Evolutionary conservation across 2,329 filamentous ascomycete species (phyloP), one percentile per base, ranked within the genome.

Genomic region (Nemania serpens): DNA sequence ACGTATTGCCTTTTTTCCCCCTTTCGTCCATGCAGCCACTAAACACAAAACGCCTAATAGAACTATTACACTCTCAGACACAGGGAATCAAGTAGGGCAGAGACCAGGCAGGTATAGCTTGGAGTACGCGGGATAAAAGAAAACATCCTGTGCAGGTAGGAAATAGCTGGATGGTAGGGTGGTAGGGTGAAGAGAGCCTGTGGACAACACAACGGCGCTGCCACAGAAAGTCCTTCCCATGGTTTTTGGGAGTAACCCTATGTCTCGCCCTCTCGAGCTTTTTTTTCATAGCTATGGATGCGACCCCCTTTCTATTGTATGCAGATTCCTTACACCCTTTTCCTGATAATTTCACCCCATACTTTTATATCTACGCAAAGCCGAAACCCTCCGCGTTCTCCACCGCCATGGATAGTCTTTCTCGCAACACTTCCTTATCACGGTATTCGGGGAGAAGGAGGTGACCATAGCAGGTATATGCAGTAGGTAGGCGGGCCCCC

Each of bases 381-480:
- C 94, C 95, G 78, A 98, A 98, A 0, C 95, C 94, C 71, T 90
- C 88, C 7, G 90, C 87, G 75, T 97, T 95, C 76, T 94, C 87
- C 71, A 99, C 80, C 54, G 95, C 95, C 81, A 96, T 87, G n/a
- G 81, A 82, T 70, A 99, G 76, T 70, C 93, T 91, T 76, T 88
- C 82, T 73, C 82, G 82, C 71, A 99, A 73, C 37, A 90, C 85
- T 61, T 90, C 87, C 71, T 81, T 85, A 41, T 85, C 85, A 55
- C 78, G 82, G 75, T 98, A 99, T 76, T 93, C 88, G 1, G 95
- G 95, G 63, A 99, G 75, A 66, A 96, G 77, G 47, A 99, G 77
- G 49, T 91, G 93, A 1, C 94, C 92, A 77, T 97, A 98, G 75
- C 95, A 99, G 0, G 95, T 99, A 70, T 93, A 89, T 63, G 91